Base-by-base conservation (phyloP, 352 stramenopile species). In the Pythium dissotocum region DNA sequence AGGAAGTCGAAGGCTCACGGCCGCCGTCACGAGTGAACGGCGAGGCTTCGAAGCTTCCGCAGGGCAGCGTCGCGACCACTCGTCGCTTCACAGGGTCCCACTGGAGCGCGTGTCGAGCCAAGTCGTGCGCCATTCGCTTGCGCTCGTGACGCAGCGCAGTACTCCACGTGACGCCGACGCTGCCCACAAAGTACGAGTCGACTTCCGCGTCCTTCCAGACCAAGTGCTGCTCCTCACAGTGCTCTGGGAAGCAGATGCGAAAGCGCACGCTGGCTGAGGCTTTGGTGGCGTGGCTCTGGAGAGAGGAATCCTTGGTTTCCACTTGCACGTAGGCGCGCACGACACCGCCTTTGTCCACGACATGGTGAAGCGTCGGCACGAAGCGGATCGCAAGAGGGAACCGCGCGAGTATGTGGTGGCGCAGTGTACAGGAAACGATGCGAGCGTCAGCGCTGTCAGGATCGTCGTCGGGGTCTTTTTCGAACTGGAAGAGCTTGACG, bases 261-360 rank as follows among this genome's bases (percentile, higher is more conserved):
- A 77, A 21, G 0, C 55, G 61, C 2, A 62, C 30, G 63, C 10
- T 35, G 10, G 38, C 21, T 12, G 36, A 26, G 33, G n/a, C 35
- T 30, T 24, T 12, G 6, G 40, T 52, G 32, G n/a, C 6, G 7
- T 16, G 21, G 24, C 49, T 21, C 10, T 32, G 7, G 26, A 30
- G 26, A 9, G 14, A 6, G 1, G 10, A 7, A 6, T 52, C 62
- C 10, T 71, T 68, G 0, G 81, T 71, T 44, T 93, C 85, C 8
- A 83, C 80, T 66, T 93, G 83, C 7, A 90, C 61, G 55, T 90
- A 90, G 28, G 52, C 61, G 0, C 82, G 80, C 9, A 83, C 38
- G 6, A 88, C 69, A 7, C 72, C 56, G 4, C 76, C 71, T 32
- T 77, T 78, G 8, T 76, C 64, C 4, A 93, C 40, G 0, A 30